Base-by-base conservation (phyloP, 176 grass and related monocot genomes). In the Puccinellia tenuiflora region DNA sequence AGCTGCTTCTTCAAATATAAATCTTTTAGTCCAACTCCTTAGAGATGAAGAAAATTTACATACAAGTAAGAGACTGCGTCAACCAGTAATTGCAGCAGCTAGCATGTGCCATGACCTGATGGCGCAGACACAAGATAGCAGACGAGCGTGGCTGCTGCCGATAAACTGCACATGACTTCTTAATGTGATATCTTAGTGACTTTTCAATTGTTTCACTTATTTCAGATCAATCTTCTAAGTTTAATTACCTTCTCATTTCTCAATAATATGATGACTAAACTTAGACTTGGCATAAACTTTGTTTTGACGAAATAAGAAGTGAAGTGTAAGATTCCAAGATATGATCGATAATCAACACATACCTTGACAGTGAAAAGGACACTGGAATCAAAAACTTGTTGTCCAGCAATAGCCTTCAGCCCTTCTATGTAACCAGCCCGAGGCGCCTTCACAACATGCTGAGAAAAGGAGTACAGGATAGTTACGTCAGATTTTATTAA, bases 371-470 rank as follows among this genome's bases (percentile, higher is more conserved):
- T 93, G 83, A 98, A 95, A 84, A 98, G 89, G 46, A 90, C 67
- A 55, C 82, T 95, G 21, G 92, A 92, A 29, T 98, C 96, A 80
- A 98, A 98, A 64, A 98, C 88, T 80, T 98, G 96, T 73, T 98
- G 92, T 24, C 96, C 96, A n/a, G 92, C 68, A 56, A 76, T 80
- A 74, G 92, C 89, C 78, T 89, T 94, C 43, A 95, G 87, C 53
- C 92, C 92, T 61, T 93, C 85, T 22, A 98, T 63, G 74, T 85
- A 88, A 71, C 92, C 96, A 51, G 90, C 67, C 35, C 62, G 76
- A 79, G 96, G 87, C 1, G 96, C 85, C 75, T 95, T 98, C 50
- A 98, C 96, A 77, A 98, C 85, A 83, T 93, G 96, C 96, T 98
- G 89, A 83, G 20, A 82, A 24, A 84, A 64, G 54, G 40, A 68